Evolutionary conservation across 495 filamentous ascomycete species (phyloP).

Genomic region (Pyrenula aspistea): DNA sequence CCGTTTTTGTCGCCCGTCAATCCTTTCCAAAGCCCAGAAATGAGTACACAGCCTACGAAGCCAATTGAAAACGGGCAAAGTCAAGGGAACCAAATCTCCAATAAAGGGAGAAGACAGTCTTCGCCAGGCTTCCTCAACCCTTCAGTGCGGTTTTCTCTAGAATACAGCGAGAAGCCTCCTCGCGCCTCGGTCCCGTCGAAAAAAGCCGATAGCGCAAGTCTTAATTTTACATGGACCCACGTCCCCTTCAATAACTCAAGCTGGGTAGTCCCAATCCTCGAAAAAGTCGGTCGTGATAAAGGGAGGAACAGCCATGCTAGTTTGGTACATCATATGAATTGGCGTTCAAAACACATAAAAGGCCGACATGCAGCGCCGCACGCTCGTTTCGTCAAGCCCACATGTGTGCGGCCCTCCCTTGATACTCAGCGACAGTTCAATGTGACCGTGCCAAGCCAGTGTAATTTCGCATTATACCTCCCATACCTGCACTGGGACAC

Average conservation of each 20-base stretch:
- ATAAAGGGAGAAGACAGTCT: not conserved
- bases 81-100: not conserved
- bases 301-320: not conserved
- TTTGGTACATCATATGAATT: constrained; percentile 20
- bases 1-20: not conserved
- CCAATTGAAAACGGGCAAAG: not conserved
- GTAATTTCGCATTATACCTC: not conserved
- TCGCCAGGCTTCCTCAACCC: not conserved
- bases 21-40: not conserved
- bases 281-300: constrained; percentile 4
- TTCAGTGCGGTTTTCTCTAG: not conserved
- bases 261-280: constrained; percentile 44
- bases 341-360: constrained; percentile 30
- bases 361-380: constrained; percentile 35
- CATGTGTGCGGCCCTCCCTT: constrained; percentile 22
- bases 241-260: constrained; percentile 52
- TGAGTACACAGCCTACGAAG: not conserved
- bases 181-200: constrained; percentile 20
- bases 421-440: not conserved
- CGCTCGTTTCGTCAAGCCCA: constrained; percentile 29
- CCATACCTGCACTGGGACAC: constrained; percentile 57
- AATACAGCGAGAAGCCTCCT: not conserved
- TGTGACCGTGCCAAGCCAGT: constrained; percentile 1
- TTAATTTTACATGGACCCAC: constrained; percentile 55
- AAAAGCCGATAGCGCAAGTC: constrained; percentile 24